Evolutionary conservation across 2,329 filamentous ascomycete species (phyloP).

Genomic region (Pseudogymnoascus sp.): DNA sequence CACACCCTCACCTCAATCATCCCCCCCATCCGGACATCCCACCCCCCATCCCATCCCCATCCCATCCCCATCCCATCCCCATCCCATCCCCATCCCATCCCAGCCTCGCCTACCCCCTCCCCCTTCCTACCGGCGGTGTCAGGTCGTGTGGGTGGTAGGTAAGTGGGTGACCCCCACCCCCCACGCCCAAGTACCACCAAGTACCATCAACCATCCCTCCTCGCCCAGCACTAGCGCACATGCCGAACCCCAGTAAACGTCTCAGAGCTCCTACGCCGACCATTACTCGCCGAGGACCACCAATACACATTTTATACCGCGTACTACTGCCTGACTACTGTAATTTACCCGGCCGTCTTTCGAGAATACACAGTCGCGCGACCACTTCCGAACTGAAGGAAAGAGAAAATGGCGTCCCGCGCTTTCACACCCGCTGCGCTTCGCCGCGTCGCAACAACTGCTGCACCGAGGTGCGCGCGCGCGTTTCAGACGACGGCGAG

Average conservation of each 20-base stretch:
- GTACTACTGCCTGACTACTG: neutral
- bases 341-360: too few relatives aligned
- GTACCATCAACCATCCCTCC: neutral
- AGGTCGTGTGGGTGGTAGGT: too few relatives aligned
- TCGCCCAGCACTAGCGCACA: neutral
- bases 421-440: constrained; percentile 31
- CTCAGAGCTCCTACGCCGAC: neutral
- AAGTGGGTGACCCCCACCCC: neutral
- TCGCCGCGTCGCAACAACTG: constrained; percentile 23
- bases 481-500: constrained; percentile 31
- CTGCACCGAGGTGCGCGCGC: constrained; percentile 22
- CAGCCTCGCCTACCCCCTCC: neutral
- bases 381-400: too few relatives aligned
- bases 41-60: too few relatives aligned
- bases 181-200: neutral
- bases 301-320: neutral
- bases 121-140: neutral
- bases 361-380: too few relatives aligned
- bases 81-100: neutral
- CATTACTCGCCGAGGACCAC: too few relatives aligned
- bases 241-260: neutral
- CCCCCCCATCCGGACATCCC: too few relatives aligned
- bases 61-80: too few relatives aligned
- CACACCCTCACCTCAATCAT: neutral
- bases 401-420: constrained; percentile 34